Conservation (phyloP, 176 grass and related monocot genomes). For the Sorghum bicolor region DNA sequence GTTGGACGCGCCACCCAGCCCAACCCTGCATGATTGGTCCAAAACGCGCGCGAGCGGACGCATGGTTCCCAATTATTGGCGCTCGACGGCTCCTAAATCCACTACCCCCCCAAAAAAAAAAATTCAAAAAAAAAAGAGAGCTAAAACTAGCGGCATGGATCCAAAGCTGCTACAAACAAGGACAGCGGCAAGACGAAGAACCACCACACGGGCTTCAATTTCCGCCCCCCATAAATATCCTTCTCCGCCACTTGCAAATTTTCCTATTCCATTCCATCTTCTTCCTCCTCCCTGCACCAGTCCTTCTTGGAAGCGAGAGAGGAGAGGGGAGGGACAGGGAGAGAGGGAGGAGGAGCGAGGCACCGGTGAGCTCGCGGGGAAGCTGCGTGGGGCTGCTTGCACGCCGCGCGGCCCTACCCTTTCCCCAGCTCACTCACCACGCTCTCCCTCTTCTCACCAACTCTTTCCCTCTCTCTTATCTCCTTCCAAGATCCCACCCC, state of each 20-base stretch:
- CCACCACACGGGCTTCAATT: background rate
- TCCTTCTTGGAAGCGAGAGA: slow-evolving; percentile 45
- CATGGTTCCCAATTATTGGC: slow-evolving; percentile 43
- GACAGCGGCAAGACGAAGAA: background rate
- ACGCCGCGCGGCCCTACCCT: slow-evolving; percentile 19
- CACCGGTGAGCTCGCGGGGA: slow-evolving; percentile 37
- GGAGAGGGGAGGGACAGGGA: background rate
- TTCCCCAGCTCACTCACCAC: slow-evolving; percentile 26
- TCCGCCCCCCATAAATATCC: slow-evolving; percentile 34
- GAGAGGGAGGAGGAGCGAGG: slow-evolving; percentile 27
- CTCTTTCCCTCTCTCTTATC: slow-evolving; percentile 44
- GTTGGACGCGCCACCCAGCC: background rate
- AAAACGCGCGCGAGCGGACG: background rate
- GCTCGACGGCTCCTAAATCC: slow-evolving; percentile 35
- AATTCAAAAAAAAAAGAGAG: background rate
- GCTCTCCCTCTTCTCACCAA: slow-evolving; percentile 51
- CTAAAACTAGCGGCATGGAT: slow-evolving; percentile 3
- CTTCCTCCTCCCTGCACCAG: background rate
- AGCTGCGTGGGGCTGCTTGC: slow-evolving; percentile 43
- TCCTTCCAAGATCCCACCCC: slow-evolving; percentile 57
- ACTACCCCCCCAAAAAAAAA: background rate
- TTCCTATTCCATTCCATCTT: slow-evolving; percentile 26
- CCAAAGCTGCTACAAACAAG: slow-evolving; percentile 30
- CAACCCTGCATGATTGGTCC: slow-evolving; percentile 9
- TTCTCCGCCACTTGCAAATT: background rate